Percentiles rank a stretch among this genome's conserved stretches.
phyloP scores from a whole-genome alignment of 2,329 filamentous ascomycete genomes.

The Phyllosticta citriasiana region DNA sequence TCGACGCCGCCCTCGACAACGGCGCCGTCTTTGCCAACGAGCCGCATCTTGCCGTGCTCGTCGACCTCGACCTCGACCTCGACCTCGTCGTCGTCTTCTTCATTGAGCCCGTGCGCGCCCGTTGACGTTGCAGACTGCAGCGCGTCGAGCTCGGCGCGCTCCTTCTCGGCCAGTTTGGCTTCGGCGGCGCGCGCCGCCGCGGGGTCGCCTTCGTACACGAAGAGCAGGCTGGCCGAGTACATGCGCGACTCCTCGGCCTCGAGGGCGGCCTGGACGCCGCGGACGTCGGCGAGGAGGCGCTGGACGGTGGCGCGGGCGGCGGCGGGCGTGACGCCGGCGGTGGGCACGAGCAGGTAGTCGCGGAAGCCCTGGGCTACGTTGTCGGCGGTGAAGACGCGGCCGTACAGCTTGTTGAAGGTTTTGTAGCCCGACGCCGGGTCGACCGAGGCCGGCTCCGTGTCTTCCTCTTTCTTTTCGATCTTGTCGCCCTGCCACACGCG shows the following conservation, averaged over 20 bases:
- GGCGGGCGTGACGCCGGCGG: conserved; percentile 28
- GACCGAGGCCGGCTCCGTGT: conserved; percentile 19
- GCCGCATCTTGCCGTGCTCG: conserved; percentile 49
- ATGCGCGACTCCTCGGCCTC: conserved; percentile 56
- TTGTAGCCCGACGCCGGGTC: conserved; percentile 44
- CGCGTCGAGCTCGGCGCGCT: conserved; percentile 3
- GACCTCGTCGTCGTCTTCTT: conserved; percentile 37
- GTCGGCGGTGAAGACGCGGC: conserved; percentile 45
- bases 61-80: conserved; percentile 42
- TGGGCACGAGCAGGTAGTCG: conserved; percentile 41
- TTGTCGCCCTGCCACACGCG: conserved; percentile 40
- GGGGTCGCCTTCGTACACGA: conserved; percentile 57
- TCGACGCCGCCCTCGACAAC: conserved; percentile 8
- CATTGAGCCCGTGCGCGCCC: conserved; percentile 18
- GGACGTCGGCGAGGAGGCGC: conserved; percentile 35
- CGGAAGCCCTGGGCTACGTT: conserved; percentile 49
- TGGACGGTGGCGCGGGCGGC: neutral
- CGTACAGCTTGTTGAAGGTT: conserved; percentile 57
- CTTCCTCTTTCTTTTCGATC: conserved; percentile 10
- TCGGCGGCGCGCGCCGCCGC: conserved; percentile 23
- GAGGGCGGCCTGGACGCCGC: conserved; percentile 45
- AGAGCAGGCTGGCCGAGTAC: conserved; percentile 55
- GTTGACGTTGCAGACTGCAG: conserved; percentile 32
- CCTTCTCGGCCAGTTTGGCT: conserved; percentile 17
- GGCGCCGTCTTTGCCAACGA: conserved; percentile 21